These are phyloP conservation scores for Dalbergia oliveri DNA, from an alignment of 306 rosid species.

Conservation along the genomic window DNA sequence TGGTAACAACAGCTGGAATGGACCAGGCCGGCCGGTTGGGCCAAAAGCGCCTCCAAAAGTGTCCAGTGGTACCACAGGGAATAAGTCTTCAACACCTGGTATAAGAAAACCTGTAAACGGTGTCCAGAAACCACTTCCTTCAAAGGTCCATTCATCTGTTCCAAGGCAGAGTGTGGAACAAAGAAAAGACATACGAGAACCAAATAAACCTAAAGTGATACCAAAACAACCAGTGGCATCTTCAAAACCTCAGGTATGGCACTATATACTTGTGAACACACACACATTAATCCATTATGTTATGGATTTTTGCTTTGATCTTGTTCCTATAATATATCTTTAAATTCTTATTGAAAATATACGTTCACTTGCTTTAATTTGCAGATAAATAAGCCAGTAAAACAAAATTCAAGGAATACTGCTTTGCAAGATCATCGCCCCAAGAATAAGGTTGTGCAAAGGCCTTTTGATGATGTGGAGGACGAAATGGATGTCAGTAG, in stretches of 20 bases:
- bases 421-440: constrained; percentile 56
- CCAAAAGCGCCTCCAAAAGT: constrained; percentile 61
- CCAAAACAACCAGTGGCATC: constrained; percentile 64
- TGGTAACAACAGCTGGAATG: constrained; percentile 61
- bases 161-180: constrained; percentile 57
- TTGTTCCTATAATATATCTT: constrained; percentile 2
- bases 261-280: neutral
- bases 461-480: constrained; percentile 57
- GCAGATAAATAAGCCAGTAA: constrained; percentile 64
- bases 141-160: constrained; percentile 54
- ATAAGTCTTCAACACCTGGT: constrained; percentile 55
- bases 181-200: constrained; percentile 57
- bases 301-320: constrained; percentile 10
- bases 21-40: constrained; percentile 74
- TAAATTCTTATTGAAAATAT: constrained; percentile 19
- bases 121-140: constrained; percentile 52
- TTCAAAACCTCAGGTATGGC: constrained; percentile 67
- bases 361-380: neutral
- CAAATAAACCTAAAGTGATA: constrained; percentile 55
- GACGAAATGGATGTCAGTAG: constrained; percentile 51
- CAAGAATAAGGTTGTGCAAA: constrained; percentile 60
- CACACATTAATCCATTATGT: neutral
- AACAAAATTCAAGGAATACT: constrained; percentile 49
- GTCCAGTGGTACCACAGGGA: constrained; percentile 51
- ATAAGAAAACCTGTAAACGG: constrained; percentile 52